Percentiles rank a stretch among this genome's conserved stretches.
Evolutionary conservation across 441 rosid genomes (phyloP).

Genomic region (Croton laevigatus): DNA sequence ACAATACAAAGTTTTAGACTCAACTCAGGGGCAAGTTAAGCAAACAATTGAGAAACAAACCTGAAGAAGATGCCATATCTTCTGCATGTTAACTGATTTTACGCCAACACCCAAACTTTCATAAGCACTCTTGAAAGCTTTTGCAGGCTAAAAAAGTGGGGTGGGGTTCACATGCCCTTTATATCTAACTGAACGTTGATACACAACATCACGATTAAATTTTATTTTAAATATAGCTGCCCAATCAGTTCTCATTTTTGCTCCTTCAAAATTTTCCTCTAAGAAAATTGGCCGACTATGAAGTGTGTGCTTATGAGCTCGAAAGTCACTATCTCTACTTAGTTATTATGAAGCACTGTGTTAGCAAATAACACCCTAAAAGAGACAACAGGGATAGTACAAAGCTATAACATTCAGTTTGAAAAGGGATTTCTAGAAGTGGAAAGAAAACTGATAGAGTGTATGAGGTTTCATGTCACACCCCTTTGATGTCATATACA

Average conservation of each 20-base stretch:
- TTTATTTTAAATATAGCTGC: not conserved
- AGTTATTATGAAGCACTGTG: not conserved
- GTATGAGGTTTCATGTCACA: not conserved
- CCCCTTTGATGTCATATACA: not conserved
- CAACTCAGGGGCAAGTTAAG: conserved; percentile 15
- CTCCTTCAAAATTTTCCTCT: not conserved
- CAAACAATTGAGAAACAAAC: conserved; percentile 31
- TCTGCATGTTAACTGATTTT: conserved; percentile 87
- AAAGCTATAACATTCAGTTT: not conserved
- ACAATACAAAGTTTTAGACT: conserved; percentile 15
- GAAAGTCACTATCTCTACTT: not conserved
- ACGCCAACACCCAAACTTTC: conserved; percentile 71
- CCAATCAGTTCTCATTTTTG: not conserved
- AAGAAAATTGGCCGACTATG: conserved; percentile 1
- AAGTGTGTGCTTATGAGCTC: not conserved
- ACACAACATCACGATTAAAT: not conserved
- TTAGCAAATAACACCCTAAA: not conserved
- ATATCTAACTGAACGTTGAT: not conserved
- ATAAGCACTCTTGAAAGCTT: conserved; percentile 73
- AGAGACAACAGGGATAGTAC: not conserved
- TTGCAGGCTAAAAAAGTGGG: conserved; percentile 55
- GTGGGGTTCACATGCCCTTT: conserved; percentile 4
- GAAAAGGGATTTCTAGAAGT: not conserved
- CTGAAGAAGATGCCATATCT: conserved; percentile 97
- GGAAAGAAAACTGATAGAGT: not conserved